Base-by-base conservation (phyloP, 371 early-diverging fungal species). In the Haplosporangium sp. region DNA sequence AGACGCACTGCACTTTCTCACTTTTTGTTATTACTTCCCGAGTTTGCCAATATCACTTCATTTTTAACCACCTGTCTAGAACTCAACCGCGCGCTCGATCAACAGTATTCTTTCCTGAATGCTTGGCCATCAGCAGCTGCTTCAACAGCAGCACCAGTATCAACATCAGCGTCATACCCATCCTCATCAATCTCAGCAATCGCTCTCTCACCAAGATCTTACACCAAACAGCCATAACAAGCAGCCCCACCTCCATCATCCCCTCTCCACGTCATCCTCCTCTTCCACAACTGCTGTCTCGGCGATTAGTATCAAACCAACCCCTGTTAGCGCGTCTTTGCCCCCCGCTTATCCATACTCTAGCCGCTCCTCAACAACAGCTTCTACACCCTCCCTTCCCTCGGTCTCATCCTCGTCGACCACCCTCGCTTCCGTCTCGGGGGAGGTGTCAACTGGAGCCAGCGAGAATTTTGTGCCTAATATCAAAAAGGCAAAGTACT, bases 401-500 rank as follows among this genome's bases (percentile, higher is more conserved):
- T 77, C 69, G 8, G 62, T 61, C 40, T 64, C 79, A n/a, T 67
- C 70, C 11, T 56, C 68, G 0, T 59, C 68, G 7, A 43, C 69
- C 2, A 68, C 67, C 7, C 55, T 64, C 42, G 57, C 68, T 3
- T 65, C 79, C 14, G 55, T 36, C 21, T 14, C 67, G 6, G 73
- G 71, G 5, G 76, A 76, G 46, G 53, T 40, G 11, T 66, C 68
- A 14, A 67, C 57, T 41, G 65, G 68, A 6, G 55, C 59, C 13
- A 67, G 72, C 16, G 79, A 80, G 37, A 68, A 64, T 50, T 77
- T 77, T 64, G 73, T 64, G 1, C 83, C 82, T 51, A 83, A 81
- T 52, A 81, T 86, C 62, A 83, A 84, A 65, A 74, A 74, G 52
- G 83, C 84, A 54, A 84, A 85, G 62, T 91, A 91, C 59, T 88